Evolutionary conservation across 352 stramenopile species (phyloP).

Genomic region (Phytopythium helicoides): DNA sequence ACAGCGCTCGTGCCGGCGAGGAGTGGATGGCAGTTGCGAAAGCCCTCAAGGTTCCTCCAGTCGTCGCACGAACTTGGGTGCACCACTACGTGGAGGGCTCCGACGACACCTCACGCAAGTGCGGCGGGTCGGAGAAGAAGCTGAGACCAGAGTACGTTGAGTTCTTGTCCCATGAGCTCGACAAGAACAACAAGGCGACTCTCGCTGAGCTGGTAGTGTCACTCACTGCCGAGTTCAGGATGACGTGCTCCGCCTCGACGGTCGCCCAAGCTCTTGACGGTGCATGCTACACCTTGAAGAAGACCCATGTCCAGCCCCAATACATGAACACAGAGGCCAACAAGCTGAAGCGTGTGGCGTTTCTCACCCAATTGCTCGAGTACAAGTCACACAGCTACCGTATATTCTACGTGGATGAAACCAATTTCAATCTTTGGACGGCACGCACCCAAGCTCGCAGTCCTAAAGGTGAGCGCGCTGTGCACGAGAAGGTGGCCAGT

Average conservation of each 20-base stretch:
- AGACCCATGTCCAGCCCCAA: slow-evolving; percentile 11
- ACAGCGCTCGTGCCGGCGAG: not conserved
- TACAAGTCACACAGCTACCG: slow-evolving; percentile 2
- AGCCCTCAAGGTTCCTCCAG: not conserved
- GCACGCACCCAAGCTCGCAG: slow-evolving; percentile 1
- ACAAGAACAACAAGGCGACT: slow-evolving; percentile 5
- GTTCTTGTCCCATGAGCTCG: not conserved
- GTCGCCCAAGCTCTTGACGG: not conserved
- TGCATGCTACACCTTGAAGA: slow-evolving; percentile 9
- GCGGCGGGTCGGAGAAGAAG: not conserved
- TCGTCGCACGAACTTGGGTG: not conserved
- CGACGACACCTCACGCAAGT: not conserved
- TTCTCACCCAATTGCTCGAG: slow-evolving; percentile 2
- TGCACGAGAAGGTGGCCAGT: slow-evolving; percentile 5
- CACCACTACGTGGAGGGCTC: not conserved
- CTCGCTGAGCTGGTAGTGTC: not conserved
- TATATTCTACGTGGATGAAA: slow-evolving; percentile 17
- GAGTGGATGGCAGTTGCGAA: not conserved
- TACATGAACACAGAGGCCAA: slow-evolving; percentile 15
- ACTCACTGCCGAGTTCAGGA: not conserved
- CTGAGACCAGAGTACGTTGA: not conserved
- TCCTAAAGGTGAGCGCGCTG: not conserved
- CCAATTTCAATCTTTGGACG: slow-evolving; percentile 17
- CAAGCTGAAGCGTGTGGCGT: slow-evolving; percentile 13
- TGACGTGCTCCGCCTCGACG: not conserved